Evolutionary conservation across 352 stramenopile species (phyloP).

Genomic region (Detonula confervacea): DNA sequence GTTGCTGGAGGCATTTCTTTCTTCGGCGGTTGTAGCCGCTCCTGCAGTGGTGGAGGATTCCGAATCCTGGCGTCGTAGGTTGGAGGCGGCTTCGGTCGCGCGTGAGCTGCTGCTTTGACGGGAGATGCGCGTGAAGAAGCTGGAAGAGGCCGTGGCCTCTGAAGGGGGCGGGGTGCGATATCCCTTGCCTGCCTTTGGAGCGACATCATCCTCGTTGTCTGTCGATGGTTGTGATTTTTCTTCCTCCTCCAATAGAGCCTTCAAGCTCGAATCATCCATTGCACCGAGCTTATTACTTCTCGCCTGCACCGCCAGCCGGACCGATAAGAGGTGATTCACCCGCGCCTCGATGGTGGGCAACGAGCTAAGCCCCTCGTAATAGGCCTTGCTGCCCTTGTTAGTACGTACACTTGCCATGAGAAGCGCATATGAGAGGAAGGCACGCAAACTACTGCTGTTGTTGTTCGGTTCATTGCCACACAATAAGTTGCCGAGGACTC

Average conservation of each 20-base stretch:
- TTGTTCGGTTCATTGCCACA: too few species aligned
- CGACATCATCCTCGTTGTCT: slow-evolving; percentile 10
- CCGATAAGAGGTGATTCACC: slow-evolving; percentile 50
- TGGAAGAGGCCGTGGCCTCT: slow-evolving; percentile 36
- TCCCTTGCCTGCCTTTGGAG: slow-evolving; percentile 15
- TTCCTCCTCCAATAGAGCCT: slow-evolving; percentile 45
- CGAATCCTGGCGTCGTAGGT: too few species aligned
- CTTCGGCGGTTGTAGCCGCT: too few species aligned
- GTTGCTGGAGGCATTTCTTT: slow-evolving; percentile 32
- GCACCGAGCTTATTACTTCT: slow-evolving; percentile 38
- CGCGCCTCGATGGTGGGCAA: slow-evolving; percentile 55
- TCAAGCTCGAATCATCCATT: slow-evolving; percentile 12
- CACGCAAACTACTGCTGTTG: slow-evolving; percentile 29
- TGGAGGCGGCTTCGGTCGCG: too few species aligned
- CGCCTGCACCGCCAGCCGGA: slow-evolving; percentile 33
- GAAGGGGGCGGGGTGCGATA: slow-evolving; percentile 42
- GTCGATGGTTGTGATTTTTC: neutral
- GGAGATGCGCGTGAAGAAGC: too few species aligned
- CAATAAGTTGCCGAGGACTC: slow-evolving; percentile 37
- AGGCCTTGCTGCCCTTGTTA: too few species aligned
- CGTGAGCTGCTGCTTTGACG: slow-evolving; percentile 34
- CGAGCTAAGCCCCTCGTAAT: slow-evolving; percentile 31
- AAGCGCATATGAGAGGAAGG: slow-evolving; percentile 40
- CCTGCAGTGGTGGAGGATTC: too few species aligned
- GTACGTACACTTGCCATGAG: slow-evolving; percentile 32